Percentiles rank a stretch among this genome's conserved stretches.
These are phyloP conservation scores for Pichiaceae sp. DNA, from an alignment of 1,139 yeast species.

Conservation along the genomic window DNA sequence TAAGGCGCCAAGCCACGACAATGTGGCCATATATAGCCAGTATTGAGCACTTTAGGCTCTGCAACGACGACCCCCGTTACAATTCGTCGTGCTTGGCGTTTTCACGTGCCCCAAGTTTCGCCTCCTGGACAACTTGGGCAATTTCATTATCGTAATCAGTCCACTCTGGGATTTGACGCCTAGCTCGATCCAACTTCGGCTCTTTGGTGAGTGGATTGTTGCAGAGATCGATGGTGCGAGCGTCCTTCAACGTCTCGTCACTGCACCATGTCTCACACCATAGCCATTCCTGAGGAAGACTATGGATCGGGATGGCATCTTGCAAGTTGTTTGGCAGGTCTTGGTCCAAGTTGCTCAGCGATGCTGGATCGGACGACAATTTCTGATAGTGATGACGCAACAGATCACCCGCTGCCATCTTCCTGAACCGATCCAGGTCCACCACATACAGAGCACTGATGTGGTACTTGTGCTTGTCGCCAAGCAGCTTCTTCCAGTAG, in stretches of 20 bases:
- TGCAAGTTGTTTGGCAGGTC: slow-evolving; percentile 88
- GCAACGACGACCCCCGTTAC: no score
- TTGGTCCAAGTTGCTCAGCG: slow-evolving; percentile 80
- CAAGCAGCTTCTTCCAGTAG: slow-evolving; percentile 68
- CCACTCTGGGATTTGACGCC: slow-evolving; percentile 78
- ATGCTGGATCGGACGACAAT: slow-evolving; percentile 68
- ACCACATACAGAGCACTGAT: slow-evolving; percentile 81
- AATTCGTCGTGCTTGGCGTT: no score
- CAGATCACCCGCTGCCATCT: slow-evolving; percentile 64
- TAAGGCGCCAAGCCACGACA: no score
- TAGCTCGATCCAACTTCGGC: slow-evolving; percentile 64
- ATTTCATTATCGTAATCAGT: slow-evolving; percentile 49
- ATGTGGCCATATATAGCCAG: no score
- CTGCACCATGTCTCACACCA: slow-evolving; percentile 96
- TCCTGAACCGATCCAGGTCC: slow-evolving; percentile 61
- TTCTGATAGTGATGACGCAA: slow-evolving; percentile 83
- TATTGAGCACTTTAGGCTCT: no score
- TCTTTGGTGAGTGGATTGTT: slow-evolving; percentile 78
- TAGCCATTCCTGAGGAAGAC: slow-evolving; percentile 76
- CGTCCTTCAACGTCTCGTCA: slow-evolving; percentile 48
- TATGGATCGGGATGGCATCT: slow-evolving; percentile 51
- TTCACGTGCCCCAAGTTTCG: no score
- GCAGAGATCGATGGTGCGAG: slow-evolving; percentile 77
- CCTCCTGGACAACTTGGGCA: background rate
- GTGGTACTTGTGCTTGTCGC: slow-evolving; percentile 59